Conservation (phyloP, 306 rosid genomes). For the Luffa aegyptiaca region DNA sequence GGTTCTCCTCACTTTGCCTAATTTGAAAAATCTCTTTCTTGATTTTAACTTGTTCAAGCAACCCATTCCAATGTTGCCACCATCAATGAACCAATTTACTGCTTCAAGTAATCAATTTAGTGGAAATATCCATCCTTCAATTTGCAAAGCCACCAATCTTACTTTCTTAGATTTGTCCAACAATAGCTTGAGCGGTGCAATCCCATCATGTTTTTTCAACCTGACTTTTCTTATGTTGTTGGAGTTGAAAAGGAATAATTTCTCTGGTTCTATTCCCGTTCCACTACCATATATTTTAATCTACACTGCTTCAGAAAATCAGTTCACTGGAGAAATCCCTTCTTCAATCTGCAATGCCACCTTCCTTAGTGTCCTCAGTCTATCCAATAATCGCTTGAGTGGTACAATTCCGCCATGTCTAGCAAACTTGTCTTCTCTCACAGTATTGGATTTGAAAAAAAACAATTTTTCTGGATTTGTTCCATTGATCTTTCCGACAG, state of each 20-base stretch:
- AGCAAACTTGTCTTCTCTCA: background rate
- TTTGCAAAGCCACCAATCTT: constrained; percentile 7
- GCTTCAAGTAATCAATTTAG: constrained; percentile 20
- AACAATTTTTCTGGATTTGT: background rate
- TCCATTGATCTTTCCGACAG: background rate
- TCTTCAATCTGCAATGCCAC: background rate
- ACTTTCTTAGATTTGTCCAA: constrained; percentile 3
- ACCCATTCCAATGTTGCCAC: too few species aligned
- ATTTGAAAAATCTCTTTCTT: fast-evolving
- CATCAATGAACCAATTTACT: too few species aligned
- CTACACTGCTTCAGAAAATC: background rate
- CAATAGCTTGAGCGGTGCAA: constrained; percentile 5
- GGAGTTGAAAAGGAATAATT: constrained; percentile 18
- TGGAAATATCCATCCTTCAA: constrained; percentile 5
- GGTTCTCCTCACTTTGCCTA: constrained; percentile 10
- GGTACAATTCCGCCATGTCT: background rate
- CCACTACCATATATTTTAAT: constrained; percentile 4
- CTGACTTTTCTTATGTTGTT: too few species aligned
- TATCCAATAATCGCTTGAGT: background rate
- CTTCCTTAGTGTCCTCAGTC: background rate
- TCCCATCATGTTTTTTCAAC: constrained; percentile 18
- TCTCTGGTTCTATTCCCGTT: constrained; percentile 16
- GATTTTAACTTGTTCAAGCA: constrained; percentile 16
- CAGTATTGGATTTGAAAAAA: background rate
- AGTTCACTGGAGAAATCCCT: background rate